Evolutionary conservation across 163 green algal genomes (phyloP), one percentile per base, ranked within the genome.

Genomic region (Scenedesmus sp.): DNA sequence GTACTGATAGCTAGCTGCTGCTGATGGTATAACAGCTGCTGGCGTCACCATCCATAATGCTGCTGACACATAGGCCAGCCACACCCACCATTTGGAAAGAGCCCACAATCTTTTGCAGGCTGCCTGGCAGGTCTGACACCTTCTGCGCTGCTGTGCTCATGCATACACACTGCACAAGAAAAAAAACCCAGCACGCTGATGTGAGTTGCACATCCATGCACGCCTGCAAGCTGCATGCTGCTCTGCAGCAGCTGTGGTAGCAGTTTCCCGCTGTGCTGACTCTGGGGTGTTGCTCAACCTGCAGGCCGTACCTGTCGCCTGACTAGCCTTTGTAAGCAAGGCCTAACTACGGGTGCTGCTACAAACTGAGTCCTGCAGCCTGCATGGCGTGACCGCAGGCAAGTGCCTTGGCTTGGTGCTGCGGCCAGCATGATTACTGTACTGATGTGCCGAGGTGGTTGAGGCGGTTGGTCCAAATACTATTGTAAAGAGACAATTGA

Each of bases 101-200:
- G 1, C 90, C 93, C 20, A 98, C 96, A 59, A 98, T 98, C 87
- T 96, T 97, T 55, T 95, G 92, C 6, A 98, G 88, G 88, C 87
- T 96, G 5, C 74, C 56, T 2, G 96, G 96, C 4, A 98, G 26
- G 8, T 85, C 82, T 62, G 89, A 86, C 5, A 79, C 82, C 57
- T 91, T 91, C 23, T 91, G 87, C 34, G 73, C 46, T 59, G 77
- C 87, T 46, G 87, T 91, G 87, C 87, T 91, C 87, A 91, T 91
- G 13, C 56, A 74, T 3, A 76, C 5, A 46, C 87, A 91, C 87
- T 91, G 87, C 87, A 86, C 12, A 12, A 46, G 34, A 46, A 12
- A 13, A 12, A 10, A 59, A 60, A 7, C n/a, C 2, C 77, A 84
- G 81, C 81, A 70, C 57, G 34, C 2, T 66, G 9, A 34, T 62